These are phyloP conservation scores for Rutstroemia sp. DNA, from an alignment of 2,329 filamentous ascomycete species.

Conservation along the genomic window DNA sequence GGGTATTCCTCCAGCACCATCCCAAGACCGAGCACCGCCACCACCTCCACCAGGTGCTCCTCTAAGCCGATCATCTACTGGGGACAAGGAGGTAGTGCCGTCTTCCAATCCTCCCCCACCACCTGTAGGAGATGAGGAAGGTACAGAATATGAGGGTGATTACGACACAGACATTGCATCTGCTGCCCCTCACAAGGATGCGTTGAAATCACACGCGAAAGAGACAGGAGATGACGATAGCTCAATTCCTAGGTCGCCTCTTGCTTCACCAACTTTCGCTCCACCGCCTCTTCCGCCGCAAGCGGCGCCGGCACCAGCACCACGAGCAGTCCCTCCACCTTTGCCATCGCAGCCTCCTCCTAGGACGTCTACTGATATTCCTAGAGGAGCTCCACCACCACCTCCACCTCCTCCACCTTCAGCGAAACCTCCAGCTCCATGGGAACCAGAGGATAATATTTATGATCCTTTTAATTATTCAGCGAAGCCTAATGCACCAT, in stretches of 20 bases:
- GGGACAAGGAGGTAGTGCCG: conserved; percentile 41
- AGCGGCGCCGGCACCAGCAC: conserved; percentile 46
- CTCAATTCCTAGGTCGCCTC: conserved; percentile 42
- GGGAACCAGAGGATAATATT: conserved; percentile 60
- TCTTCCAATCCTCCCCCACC: conserved; percentile 38
- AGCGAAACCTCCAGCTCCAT: conserved; percentile 32
- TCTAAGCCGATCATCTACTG: conserved; percentile 51
- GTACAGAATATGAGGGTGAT: conserved; percentile 93
- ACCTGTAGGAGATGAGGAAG: conserved; percentile 65
- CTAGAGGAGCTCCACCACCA: conserved; percentile 56
- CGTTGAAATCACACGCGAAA: conserved; percentile 71
- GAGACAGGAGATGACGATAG: conserved; percentile 70
- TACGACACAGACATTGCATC: conserved; percentile 97
- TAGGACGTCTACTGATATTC: conserved; percentile 62
- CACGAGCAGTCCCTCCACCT: conserved; percentile 56
- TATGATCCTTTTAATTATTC: conserved; percentile 61
- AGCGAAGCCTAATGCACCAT: conserved; percentile 15
- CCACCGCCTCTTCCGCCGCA: conserved; percentile 47
- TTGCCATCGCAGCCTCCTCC: conserved; percentile 48
- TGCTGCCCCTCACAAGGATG: conserved; percentile 90
- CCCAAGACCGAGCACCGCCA: conserved; percentile 55
- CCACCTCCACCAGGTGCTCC: conserved; percentile 54
- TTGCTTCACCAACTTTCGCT: conserved; percentile 33
- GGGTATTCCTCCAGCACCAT: conserved; percentile 36
- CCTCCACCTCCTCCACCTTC: conserved; percentile 43